Evolutionary conservation across 352 stramenopile genomes (phyloP).

Genomic region (Phytophthora boehmeriae): DNA sequence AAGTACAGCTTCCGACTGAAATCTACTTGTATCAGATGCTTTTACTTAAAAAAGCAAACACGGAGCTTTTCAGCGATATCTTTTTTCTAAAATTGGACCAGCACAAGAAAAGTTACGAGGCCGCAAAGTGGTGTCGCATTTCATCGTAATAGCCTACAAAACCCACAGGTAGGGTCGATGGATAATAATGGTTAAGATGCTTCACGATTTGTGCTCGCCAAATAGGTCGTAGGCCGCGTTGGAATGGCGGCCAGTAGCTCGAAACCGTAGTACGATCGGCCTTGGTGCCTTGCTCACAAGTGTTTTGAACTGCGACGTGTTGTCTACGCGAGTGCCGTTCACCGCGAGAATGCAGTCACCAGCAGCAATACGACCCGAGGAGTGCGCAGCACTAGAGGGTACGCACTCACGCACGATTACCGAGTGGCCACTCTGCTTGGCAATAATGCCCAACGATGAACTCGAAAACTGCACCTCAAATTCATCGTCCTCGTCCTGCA

Average conservation of each 20-base stretch:
- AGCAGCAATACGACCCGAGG: conserved; percentile 52
- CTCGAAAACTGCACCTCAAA: conserved; percentile 79
- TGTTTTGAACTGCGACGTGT: conserved; percentile 75
- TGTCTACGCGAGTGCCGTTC: conserved; percentile 65
- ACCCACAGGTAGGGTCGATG: too few species aligned
- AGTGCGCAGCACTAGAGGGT: conserved; percentile 54
- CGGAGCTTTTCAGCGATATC: too few species aligned
- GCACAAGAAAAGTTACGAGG: too few species aligned
- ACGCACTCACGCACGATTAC: conserved; percentile 83
- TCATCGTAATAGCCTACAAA: too few species aligned
- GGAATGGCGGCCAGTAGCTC: conserved; percentile 44
- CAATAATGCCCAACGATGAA: conserved; percentile 66
- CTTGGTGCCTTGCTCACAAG: conserved; percentile 63
- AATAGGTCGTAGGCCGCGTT: conserved; percentile 72
- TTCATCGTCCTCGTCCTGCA: conserved; percentile 38
- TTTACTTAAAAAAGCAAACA: too few species aligned
- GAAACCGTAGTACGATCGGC: conserved; percentile 76
- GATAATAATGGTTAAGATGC: too few species aligned
- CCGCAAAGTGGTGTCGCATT: too few species aligned
- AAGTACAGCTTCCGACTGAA: too few species aligned
- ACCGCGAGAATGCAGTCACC: conserved; percentile 80
- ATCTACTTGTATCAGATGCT: too few species aligned
- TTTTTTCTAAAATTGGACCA: too few species aligned
- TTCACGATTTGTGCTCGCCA: conserved; percentile 54
- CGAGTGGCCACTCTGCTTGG: conserved; percentile 60